Evolutionary conservation across 2,329 filamentous ascomycete genomes (phyloP).

Genomic region (Colletotrichum phormii): DNA sequence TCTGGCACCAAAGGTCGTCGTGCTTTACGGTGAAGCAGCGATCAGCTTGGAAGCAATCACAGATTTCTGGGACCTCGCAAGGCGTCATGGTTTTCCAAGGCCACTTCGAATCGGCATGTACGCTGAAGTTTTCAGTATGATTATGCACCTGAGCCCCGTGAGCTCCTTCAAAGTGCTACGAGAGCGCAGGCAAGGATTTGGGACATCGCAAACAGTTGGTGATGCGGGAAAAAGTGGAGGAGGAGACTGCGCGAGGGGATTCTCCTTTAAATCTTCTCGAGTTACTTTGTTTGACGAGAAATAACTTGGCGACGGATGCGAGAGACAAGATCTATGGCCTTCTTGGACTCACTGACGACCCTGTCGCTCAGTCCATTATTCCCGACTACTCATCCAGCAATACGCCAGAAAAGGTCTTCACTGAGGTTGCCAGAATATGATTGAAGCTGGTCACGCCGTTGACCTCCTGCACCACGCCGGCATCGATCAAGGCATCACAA

Average conservation of each 20-base stretch:
- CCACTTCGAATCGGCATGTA: slow-evolving; percentile 9
- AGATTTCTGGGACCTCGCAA: slow-evolving; percentile 16
- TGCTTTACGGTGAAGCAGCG: background rate
- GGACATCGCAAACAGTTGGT: no score
- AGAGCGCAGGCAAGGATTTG: background rate
- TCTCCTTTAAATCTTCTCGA: background rate
- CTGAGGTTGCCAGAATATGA: background rate
- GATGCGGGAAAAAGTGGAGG: background rate
- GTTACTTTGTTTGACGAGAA: slow-evolving; percentile 6
- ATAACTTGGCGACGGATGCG: slow-evolving; percentile 10
- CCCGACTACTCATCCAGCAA: background rate
- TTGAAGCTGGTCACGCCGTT: background rate
- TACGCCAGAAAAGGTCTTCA: background rate
- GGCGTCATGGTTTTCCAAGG: background rate
- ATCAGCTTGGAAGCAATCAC: slow-evolving; percentile 22
- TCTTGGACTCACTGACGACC: slow-evolving; percentile 16
- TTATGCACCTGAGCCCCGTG: slow-evolving; percentile 15
- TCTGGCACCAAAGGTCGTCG: slow-evolving; percentile 12
- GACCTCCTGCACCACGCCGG: slow-evolving; percentile 15
- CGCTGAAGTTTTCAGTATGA: slow-evolving; percentile 10
- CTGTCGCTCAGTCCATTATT: background rate
- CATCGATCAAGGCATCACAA: background rate
- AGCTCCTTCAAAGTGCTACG: slow-evolving; percentile 12
- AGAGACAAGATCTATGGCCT: slow-evolving; percentile 24
- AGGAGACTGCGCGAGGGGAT: no score